Evolutionary conservation across 805 yeast genomes (phyloP), one percentile per base, ranked within the genome.

Genomic region (Lachancea fermentati): DNA sequence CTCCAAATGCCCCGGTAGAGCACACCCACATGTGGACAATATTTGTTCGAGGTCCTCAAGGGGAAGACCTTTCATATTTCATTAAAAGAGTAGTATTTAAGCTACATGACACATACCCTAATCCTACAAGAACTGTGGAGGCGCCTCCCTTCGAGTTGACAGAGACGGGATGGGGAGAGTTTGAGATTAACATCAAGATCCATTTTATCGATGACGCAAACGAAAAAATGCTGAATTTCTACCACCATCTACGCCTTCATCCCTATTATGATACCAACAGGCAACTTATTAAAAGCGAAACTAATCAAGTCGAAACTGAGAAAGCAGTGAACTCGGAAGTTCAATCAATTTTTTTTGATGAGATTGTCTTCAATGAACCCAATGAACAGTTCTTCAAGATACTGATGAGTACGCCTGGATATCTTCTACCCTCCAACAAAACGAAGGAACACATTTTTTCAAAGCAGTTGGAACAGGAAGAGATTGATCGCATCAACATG

Each of bases 161-260:
- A 2, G 99, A 93, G 57, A 85, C 97, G 0, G 99, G 99, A 0
- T 93, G 99, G 99, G 99, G 99, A 50, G 99, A 93, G 62, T 93
- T 93, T 63, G 99, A 93, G 56, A 83, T 93, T 46, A 77, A 85
- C 28, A 80, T 93, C 41, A 85, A 89, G 57, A 76, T 93, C 13
- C 89, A 81, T 60, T 93, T 93, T 61, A 81, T 79, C 29, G 73
- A 81, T n/a, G 95, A 85, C 22, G 81, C 94, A 12, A 81, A 80
- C 50, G 98, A 93, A 57, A 93, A 93, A 67, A 81, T 84, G 61
- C 66, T 93, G 34, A 83, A 80, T 31, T 69, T 93, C 36, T 85
- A 87, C 57, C 98, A 93, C 58, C 96, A 85, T 48, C 67, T 93
- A 51, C 86, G 89, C 59, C 71, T 93, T 25, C 98, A 93, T 66